Evolutionary conservation across 345 rosid genomes (phyloP).

Genomic region (Eutrema heterophyllum): DNA sequence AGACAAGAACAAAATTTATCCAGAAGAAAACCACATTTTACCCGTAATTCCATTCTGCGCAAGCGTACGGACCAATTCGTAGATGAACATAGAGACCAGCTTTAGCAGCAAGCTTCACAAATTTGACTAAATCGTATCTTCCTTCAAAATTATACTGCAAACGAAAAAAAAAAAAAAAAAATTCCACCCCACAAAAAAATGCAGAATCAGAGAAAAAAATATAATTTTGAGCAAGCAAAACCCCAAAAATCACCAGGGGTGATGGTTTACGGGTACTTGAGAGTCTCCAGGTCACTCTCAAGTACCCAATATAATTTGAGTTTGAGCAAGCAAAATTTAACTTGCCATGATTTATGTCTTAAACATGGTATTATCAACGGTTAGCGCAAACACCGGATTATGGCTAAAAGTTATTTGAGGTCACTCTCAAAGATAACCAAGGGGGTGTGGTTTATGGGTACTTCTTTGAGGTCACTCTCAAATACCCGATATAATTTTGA

Average conservation of each 20-base stretch:
- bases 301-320: no score
- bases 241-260: no score
- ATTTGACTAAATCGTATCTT: constrained; percentile 79
- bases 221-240: neutral
- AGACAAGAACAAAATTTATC: neutral
- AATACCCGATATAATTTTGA: no score
- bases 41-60: constrained; percentile 99
- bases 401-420: no score
- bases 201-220: neutral
- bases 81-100: constrained; percentile 93
- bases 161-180: neutral
- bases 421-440: no score
- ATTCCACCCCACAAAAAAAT: neutral
- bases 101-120: constrained; percentile 68
- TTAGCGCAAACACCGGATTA: rapidly evolving
- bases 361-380: no score
- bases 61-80: constrained; percentile 93
- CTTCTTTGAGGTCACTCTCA: no score
- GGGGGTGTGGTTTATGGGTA: no score
- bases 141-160: constrained; percentile 84
- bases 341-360: no score
- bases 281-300: no score
- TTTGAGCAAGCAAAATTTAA: no score
- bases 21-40: constrained; percentile 10
- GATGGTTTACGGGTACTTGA: no score